Base-by-base conservation (phyloP, 202 grass and related monocot genomes). In the Carex sylvatica region DNA sequence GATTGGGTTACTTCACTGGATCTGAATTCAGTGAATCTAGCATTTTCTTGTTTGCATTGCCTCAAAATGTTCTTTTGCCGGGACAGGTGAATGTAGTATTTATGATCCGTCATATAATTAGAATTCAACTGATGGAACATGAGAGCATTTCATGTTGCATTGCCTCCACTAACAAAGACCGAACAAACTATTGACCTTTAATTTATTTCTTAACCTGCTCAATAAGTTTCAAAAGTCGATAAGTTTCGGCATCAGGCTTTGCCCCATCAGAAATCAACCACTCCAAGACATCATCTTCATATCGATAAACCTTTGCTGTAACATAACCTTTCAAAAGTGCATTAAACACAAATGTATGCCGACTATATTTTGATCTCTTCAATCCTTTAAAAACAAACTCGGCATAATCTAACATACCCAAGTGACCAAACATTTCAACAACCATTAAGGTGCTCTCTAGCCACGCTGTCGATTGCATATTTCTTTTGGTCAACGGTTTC, bases 261-360 rank as follows among this genome's bases (percentile, higher is more conserved):
- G 89, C 87, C 33, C 89, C 95, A 84, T 88, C 87, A 78, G 90
- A 83, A 86, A 98, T 93, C 89, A 98, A 93, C 80, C 85, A 80
- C 42, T 61, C 91, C 36, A 90, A 58, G 61, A 98, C 84, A 78
- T 91, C 87, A 4, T 91, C 1, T 46, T 46, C 42, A 10, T 10
- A 85, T 72, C 93, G 87, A 82, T 93, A 90, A 82, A 92, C 84
- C 85, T 88, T 92, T 62, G 92, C 89, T 56, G 88, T 93, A 62
- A 85, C 84, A 67, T 95, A 95, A 83, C 92, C 92, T 83, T 89
- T 98, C 51, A 98, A 71, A 23, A 98, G 77, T 28, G 87, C 80
- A 88, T 98, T 98, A 84, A 86, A 88, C 65, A 95, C 95, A 90
- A 98, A 95, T 19, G 92, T 85, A 83, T 93, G 88, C 56, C 80